Evolutionary conservation across 306 rosid genomes (phyloP).

Genomic region (Prosopis cineraria): DNA sequence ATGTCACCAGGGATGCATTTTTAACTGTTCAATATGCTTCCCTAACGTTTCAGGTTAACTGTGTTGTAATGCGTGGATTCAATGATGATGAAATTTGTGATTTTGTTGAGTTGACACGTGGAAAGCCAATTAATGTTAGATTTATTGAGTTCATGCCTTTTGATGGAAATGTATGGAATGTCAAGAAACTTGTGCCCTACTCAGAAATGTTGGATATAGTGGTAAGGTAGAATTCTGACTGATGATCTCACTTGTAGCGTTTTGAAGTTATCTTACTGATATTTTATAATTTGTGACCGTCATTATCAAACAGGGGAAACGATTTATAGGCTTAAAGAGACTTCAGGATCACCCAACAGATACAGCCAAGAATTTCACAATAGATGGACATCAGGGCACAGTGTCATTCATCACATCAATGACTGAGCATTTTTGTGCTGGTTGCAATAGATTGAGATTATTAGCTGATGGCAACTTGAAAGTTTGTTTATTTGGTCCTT

Average conservation of each 20-base stretch:
- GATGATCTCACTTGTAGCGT: constrained; percentile 31
- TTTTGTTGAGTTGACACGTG: constrained; percentile 83
- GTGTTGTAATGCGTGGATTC: constrained; percentile 93
- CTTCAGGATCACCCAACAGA: constrained; percentile 84
- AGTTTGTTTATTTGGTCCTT: constrained; percentile 96
- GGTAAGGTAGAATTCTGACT: constrained; percentile 82
- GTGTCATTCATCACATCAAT: constrained; percentile 93
- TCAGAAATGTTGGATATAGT: constrained; percentile 87
- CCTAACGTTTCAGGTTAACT: constrained; percentile 72
- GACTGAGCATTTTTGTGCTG: constrained; percentile 98
- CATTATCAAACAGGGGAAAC: constrained; percentile 55
- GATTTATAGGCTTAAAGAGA: constrained; percentile 55
- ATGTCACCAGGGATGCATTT: constrained; percentile 14
- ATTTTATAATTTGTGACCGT: constrained; percentile 12
- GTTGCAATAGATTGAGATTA: constrained; percentile 92
- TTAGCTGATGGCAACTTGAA: constrained; percentile 95
- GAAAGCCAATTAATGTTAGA: constrained; percentile 77
- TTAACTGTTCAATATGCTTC: constrained; percentile 27
- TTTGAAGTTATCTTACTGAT: constrained; percentile 35
- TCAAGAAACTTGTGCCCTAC: constrained; percentile 90
- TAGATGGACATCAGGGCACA: constrained; percentile 75
- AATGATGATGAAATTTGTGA: constrained; percentile 88
- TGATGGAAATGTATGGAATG: constrained; percentile 99
- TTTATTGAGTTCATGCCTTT: constrained; percentile 99
- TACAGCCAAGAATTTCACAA: constrained; percentile 84